Conservation (phyloP, 106 monocot species). For the Dioscorea zingiberensis region DNA sequence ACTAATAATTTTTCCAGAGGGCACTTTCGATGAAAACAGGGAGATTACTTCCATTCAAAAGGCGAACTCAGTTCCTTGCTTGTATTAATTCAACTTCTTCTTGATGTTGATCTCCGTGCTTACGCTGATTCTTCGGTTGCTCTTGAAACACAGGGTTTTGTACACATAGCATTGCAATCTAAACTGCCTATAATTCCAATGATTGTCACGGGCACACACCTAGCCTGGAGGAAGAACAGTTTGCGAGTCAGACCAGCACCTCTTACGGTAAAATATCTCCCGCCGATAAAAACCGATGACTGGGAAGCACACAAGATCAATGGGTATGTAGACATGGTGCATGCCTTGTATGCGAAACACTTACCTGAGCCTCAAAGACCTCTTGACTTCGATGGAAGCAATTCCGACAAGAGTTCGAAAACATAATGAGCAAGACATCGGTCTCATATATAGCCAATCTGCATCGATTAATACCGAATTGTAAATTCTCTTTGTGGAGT, state of each 20-base stretch:
- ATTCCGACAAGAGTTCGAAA: neutral
- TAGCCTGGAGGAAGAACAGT: constrained; percentile 62
- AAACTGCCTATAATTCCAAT: constrained; percentile 52
- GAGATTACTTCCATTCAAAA: constrained; percentile 70
- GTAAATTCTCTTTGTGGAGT: too few relatives aligned
- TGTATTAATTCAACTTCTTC: neutral
- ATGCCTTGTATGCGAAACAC: constrained; percentile 25
- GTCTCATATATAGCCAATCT: too few relatives aligned
- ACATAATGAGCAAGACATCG: neutral
- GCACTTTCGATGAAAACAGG: constrained; percentile 51
- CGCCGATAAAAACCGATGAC: constrained; percentile 47
- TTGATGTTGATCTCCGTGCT: neutral
- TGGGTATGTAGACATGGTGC: constrained; percentile 48
- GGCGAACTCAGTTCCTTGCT: constrained; percentile 14
- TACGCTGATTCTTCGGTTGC: neutral
- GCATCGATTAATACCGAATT: too few relatives aligned
- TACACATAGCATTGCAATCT: constrained; percentile 46
- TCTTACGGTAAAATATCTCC: constrained; percentile 48
- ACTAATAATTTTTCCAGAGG: constrained; percentile 68
- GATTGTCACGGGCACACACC: constrained; percentile 44
- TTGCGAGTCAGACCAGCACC: constrained; percentile 51
- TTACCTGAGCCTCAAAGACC: constrained; percentile 33
- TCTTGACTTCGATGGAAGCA: neutral
- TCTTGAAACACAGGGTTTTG: constrained; percentile 36
- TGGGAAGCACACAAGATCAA: constrained; percentile 40